These are phyloP conservation scores for Blastocystis sp. DNA, from an alignment of 352 stramenopile species.

Conservation along the genomic window DNA sequence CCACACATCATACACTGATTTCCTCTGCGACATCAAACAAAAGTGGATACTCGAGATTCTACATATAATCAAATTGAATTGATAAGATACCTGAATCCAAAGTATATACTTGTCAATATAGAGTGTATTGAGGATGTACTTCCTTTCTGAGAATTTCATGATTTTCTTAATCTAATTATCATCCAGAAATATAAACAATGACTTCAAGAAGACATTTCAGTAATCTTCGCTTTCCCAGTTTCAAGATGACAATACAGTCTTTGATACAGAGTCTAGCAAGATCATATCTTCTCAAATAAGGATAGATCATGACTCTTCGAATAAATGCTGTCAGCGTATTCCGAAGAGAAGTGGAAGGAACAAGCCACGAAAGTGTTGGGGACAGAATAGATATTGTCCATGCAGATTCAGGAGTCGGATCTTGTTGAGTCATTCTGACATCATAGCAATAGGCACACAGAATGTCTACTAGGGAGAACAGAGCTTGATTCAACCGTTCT, in stretches of 20 bases:
- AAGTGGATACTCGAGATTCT: constrained; percentile 31
- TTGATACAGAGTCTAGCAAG: constrained; percentile 78
- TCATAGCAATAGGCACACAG: constrained; percentile 93
- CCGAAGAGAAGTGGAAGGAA: constrained; percentile 73
- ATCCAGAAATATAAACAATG: not conserved
- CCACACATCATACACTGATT: not conserved
- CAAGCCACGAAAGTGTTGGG: constrained; percentile 87
- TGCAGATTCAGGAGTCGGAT: constrained; percentile 89
- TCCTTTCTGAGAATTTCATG: constrained; percentile 87
- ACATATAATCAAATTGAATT: not conserved
- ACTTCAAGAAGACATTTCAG: constrained; percentile 80
- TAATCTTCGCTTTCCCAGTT: constrained; percentile 81
- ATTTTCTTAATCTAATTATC: constrained; percentile 79
- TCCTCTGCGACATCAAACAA: constrained; percentile 46
- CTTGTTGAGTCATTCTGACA: constrained; percentile 86
- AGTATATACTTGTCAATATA: constrained; percentile 86
- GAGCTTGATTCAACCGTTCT: constrained; percentile 68
- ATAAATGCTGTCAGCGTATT: constrained; percentile 73
- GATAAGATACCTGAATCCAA: constrained; percentile 8
- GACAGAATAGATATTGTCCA: constrained; percentile 93
- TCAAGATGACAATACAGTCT: constrained; percentile 82
- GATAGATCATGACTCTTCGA: constrained; percentile 88
- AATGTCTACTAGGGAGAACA: constrained; percentile 85
- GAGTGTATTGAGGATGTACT: constrained; percentile 92
- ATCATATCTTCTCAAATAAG: constrained; percentile 87